Evolutionary conservation across 169 alveolate genomes (phyloP).

Genomic region (Plasmodium gallinaceum): DNA sequence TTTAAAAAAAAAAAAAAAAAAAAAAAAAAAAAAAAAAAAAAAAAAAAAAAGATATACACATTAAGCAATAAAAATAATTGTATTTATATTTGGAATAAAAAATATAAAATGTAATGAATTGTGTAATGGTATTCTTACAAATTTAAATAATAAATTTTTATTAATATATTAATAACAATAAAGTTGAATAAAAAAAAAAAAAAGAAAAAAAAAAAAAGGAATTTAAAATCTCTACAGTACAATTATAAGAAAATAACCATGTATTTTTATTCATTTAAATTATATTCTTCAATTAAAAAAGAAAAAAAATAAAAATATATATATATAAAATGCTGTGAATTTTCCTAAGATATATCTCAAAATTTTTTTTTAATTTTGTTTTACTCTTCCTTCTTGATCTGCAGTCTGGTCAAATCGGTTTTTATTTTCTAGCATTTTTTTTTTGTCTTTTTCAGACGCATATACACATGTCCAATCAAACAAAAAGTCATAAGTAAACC

Average conservation of each 20-base stretch:
- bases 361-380: constrained; percentile 59
- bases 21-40: neutral
- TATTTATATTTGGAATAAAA: neutral
- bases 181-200: neutral
- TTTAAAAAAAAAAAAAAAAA: constrained; percentile 19
- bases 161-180: constrained; percentile 3
- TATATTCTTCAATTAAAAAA: constrained; percentile 15
- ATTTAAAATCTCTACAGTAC: constrained; percentile 20
- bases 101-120: neutral
- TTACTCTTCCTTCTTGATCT: constrained; percentile 78
- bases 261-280: constrained; percentile 23
- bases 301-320: constrained; percentile 13
- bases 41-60: neutral
- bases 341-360: constrained; percentile 10
- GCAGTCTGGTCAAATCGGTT: constrained; percentile 77
- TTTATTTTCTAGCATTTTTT: constrained; percentile 77
- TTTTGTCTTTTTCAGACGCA: constrained; percentile 83
- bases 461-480: constrained; percentile 96
- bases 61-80: neutral
- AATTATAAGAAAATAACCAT: constrained; percentile 16
- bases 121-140: constrained; percentile 38
- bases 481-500: constrained; percentile 94
- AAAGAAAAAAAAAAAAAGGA: constrained; percentile 3
- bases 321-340: constrained; percentile 14
- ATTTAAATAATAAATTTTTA: constrained; percentile 23